Evolutionary conservation across 371 early-diverging fungal species (phyloP), one percentile per base, ranked within the genome.

Genomic region (Rhizomucor miehei): DNA sequence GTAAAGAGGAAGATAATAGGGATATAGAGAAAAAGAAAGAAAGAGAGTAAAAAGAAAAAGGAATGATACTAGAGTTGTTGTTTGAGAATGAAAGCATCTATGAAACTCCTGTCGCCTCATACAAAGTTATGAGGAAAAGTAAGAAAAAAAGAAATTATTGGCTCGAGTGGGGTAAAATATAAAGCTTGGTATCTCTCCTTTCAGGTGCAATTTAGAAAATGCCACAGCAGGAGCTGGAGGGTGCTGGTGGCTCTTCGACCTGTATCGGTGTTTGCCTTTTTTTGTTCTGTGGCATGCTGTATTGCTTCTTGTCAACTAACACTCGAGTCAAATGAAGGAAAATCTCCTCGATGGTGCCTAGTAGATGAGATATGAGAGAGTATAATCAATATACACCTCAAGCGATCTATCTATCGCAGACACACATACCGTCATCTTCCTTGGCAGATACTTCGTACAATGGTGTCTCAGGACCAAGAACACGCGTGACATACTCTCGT

Each of bases 371-470:
- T n/a, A 21, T 20, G 39, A 13, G 24, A 29, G 24, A n/a, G n/a
- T n/a, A 29, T 29, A 29, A 29, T 29, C 3, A 5, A 29, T 29
- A 29, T 29, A 29, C 29, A 8, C 29, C 29, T n/a, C n/a, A n/a
- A n/a, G n/a, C n/a, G n/a, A n/a, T n/a, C n/a, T n/a, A n/a, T n/a
- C n/a, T n/a, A n/a, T n/a, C n/a, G n/a, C n/a, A n/a, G n/a, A 11
- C 6, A 11, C 25, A 6, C 43, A 66, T 73, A 85, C 87, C 88
- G 59, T 84, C 73, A 59, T 85, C 88, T 24, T 87, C 88, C 54
- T 84, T 85, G 37, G 88, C 88, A 1, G 88, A 87, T 51, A 87
- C 86, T 74, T 87, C 86, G 52, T 84, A 85, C 1, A 84, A 67
- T 25, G 71, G 62, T 53, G 74, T 79, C n/a, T 84, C 83, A 43